These are phyloP conservation scores for Scytalidium lignicola DNA, from an alignment of 2,329 filamentous ascomycete species.

Conservation along the genomic window DNA sequence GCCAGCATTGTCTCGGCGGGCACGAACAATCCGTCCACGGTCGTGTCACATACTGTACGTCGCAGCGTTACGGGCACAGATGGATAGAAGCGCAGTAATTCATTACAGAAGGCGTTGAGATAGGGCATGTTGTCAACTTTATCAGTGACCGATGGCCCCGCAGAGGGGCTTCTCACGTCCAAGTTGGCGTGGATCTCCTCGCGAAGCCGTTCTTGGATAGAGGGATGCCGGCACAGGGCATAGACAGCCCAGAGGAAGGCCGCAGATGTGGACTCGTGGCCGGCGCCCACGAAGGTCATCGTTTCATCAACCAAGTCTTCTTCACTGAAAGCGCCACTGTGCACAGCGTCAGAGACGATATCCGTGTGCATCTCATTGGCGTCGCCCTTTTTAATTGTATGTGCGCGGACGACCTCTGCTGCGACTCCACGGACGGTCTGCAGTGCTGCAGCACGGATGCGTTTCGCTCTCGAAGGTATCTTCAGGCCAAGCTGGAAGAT, in stretches of 20 bases:
- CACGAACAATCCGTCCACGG: conserved; percentile 56
- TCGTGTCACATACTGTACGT: conserved; percentile 55
- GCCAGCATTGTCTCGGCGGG: conserved; percentile 64
- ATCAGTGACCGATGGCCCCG: conserved; percentile 43
- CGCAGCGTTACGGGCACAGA: conserved; percentile 67
- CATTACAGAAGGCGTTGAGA: conserved; percentile 69
- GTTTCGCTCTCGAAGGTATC: conserved; percentile 59
- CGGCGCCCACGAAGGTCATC: conserved; percentile 82
- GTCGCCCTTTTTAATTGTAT: conserved; percentile 62
- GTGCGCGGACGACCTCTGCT: conserved; percentile 56
- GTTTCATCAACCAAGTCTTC: conserved; percentile 76
- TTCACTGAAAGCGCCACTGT: conserved; percentile 67
- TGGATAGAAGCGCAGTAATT: conserved; percentile 65
- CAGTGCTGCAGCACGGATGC: conserved; percentile 58
- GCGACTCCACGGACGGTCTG: conserved; percentile 57
- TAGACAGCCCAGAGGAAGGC: conserved; percentile 53
- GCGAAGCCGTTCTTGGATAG: conserved; percentile 60
- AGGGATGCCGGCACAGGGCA: conserved; percentile 20
- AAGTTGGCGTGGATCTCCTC: conserved; percentile 58
- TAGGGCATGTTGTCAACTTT: conserved; percentile 60
- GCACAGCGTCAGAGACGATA: conserved; percentile 74
- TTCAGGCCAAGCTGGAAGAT: conserved; percentile 47
- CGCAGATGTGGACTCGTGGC: conserved; percentile 71
- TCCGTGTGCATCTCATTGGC: conserved; percentile 54
- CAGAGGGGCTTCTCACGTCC: conserved; percentile 26